These are phyloP conservation scores for Calonectria montana DNA, from an alignment of 2,329 filamentous ascomycete species.

Conservation along the genomic window DNA sequence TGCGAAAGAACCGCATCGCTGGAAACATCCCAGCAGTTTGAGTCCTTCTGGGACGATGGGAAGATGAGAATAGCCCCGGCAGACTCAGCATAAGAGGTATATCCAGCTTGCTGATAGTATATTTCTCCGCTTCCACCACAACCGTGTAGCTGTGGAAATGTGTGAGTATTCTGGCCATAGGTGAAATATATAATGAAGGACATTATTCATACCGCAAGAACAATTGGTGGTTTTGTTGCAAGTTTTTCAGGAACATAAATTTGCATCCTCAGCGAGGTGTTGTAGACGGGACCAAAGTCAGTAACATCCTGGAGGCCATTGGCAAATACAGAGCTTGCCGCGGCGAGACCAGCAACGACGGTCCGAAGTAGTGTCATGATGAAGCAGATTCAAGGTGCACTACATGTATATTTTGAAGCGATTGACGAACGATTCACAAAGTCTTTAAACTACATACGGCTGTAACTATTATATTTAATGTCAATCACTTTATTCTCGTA, in stretches of 20 bases:
- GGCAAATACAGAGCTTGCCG: neutral
- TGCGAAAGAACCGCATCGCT: neutral
- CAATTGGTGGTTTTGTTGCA: neutral
- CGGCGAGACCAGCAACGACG: neutral
- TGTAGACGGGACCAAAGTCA: slow-evolving; percentile 3
- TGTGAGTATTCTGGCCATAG: neutral
- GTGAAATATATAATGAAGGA: neutral
- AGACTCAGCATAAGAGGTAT: neutral
- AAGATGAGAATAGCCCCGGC: neutral
- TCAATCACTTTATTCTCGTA: neutral
- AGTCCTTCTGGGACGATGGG: slow-evolving; percentile 3
- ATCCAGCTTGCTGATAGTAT: neutral
- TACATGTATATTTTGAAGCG: neutral
- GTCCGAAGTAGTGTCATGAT: neutral
- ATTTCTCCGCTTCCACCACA: neutral
- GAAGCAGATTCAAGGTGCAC: neutral
- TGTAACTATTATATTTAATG: neutral
- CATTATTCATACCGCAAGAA: neutral
- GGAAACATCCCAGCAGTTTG: slow-evolving; percentile 8
- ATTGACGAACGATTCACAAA: neutral
- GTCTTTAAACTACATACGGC: neutral
- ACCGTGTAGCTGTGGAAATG: neutral
- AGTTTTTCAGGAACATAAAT: slow-evolving; percentile 6
- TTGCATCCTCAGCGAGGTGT: slow-evolving; percentile 5
- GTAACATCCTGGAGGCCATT: neutral